These are phyloP conservation scores for Papiliotrema nemorosa DNA, from an alignment of 1,284 basidiomycete genomes.

Conservation along the genomic window DNA sequence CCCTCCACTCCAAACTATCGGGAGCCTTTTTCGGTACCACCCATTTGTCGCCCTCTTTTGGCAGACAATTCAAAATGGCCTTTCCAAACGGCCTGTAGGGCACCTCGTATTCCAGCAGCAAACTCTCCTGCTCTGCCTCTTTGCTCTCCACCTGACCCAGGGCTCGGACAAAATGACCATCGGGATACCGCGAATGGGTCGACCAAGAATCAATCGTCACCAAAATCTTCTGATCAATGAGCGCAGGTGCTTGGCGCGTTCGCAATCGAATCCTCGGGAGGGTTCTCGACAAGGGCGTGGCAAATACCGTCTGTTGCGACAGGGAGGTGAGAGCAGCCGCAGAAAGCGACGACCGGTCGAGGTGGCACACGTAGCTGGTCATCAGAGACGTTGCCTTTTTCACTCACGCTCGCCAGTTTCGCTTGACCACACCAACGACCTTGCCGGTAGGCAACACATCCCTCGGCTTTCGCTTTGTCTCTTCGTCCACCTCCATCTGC, in stretches of 20 bases:
- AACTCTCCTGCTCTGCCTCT: slow-evolving; percentile 92
- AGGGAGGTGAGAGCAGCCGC: slow-evolving; percentile 74
- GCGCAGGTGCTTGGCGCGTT: slow-evolving; percentile 84
- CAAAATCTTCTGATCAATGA: slow-evolving; percentile 92
- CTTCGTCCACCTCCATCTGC: slow-evolving; percentile 42
- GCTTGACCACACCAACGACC: slow-evolving; percentile 86
- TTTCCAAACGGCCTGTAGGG: slow-evolving; percentile 95
- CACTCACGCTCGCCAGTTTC: slow-evolving; percentile 87
- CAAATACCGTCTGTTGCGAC: slow-evolving; percentile 89
- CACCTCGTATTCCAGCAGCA: slow-evolving; percentile 93
- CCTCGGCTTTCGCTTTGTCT: slow-evolving; percentile 47
- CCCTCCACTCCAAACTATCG: slow-evolving; percentile 65
- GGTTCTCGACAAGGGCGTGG: slow-evolving; percentile 85
- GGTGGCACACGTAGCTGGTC: slow-evolving; percentile 87
- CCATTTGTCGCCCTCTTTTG: slow-evolving; percentile 86
- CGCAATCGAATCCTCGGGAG: slow-evolving; percentile 92
- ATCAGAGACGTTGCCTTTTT: slow-evolving; percentile 8
- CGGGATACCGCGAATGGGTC: slow-evolving; percentile 80
- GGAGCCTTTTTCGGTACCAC: slow-evolving; percentile 76
- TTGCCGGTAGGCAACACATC: slow-evolving; percentile 76
- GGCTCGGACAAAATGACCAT: slow-evolving; percentile 94
- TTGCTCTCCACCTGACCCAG: slow-evolving; percentile 90
- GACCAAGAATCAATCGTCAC: slow-evolving; percentile 95
- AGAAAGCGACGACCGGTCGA: slow-evolving; percentile 83
- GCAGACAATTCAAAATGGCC: slow-evolving; percentile 88